These are phyloP conservation scores for Cystobasidium tubakii DNA, from an alignment of 768 basidiomycete species.

Conservation along the genomic window DNA sequence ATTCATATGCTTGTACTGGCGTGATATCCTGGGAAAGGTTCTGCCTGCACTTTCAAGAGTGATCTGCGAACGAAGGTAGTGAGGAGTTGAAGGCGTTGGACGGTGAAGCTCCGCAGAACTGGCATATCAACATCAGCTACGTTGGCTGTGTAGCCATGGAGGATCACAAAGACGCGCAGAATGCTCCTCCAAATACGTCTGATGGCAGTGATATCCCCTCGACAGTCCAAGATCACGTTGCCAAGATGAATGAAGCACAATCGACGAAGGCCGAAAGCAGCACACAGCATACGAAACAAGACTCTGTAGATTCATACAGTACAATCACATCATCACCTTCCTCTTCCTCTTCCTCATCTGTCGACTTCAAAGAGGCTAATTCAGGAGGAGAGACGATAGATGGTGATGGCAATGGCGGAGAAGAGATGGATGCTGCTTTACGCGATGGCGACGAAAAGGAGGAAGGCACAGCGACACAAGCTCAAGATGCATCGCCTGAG, in stretches of 20 bases:
- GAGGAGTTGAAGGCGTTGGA: no score
- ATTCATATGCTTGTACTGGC: no score
- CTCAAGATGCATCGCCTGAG: background rate
- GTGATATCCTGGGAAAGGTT: no score
- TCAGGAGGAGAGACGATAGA: background rate
- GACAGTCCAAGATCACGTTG: background rate
- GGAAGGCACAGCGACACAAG: background rate
- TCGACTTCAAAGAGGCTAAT: background rate
- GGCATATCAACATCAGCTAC: no score
- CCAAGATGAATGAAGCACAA: background rate
- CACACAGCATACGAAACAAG: background rate
- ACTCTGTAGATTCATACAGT: background rate
- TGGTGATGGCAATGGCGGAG: no score
- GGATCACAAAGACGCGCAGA: background rate
- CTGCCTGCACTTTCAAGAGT: no score
- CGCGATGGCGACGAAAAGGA: background rate
- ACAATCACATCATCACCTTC: background rate
- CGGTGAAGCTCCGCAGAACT: no score
- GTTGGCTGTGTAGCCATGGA: background rate
- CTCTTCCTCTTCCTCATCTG: background rate
- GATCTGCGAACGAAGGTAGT: no score
- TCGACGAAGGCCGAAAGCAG: background rate
- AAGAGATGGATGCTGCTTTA: background rate
- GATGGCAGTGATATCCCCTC: background rate
- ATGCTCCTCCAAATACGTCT: background rate